Base-by-base conservation (phyloP, 805 yeast species). In the Wickerhamomyces sydowiorum region DNA sequence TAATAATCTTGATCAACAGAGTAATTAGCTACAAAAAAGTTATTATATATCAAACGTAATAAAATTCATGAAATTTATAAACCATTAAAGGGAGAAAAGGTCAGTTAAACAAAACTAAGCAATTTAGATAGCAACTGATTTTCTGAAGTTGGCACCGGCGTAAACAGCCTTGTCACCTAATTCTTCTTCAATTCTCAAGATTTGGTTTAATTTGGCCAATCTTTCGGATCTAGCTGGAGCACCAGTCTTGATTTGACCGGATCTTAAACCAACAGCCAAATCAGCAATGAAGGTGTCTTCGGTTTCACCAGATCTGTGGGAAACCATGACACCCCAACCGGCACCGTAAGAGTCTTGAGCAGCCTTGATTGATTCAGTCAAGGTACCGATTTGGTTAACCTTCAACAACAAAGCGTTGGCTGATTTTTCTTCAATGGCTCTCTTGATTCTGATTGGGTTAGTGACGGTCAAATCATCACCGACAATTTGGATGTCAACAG, bases 221-320 rank as follows among this genome's bases (percentile, higher is more conserved):
- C 99, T 91, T 80, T 91, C 99, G 58, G 97, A 87, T 80, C 99
- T 90, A 60, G 97, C 96, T 67, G 98, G 98, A 68, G 99, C 98
- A 83, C 99, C 99, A 59, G 97, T 87, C 90, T 91, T 91, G 75
- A 91, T 86, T 80, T 91, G 98, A 70, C 97, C 99, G 56, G 95
- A 62, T 83, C 97, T 88, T 71, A 91, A 80, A 79, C 98, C 98
- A 62, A 93, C 99, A 63, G 88, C 77, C 68, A 91, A 80, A 74
- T 91, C 98, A 65, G 99, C 98, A 71, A 91, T 91, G 78, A 87
- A 83, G 64, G 95, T 84, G 75, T 93, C 99, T 78, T 93, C 99
- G 57, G 97, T 90, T 81, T 91, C 99, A 77, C 99, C 99, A 61
- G 97, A 90, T 83, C 99, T 89, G 88, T 91, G 99, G 64, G 97